Conservation (phyloP, 345 rosid genomes). For the Carallia brachiata region DNA sequence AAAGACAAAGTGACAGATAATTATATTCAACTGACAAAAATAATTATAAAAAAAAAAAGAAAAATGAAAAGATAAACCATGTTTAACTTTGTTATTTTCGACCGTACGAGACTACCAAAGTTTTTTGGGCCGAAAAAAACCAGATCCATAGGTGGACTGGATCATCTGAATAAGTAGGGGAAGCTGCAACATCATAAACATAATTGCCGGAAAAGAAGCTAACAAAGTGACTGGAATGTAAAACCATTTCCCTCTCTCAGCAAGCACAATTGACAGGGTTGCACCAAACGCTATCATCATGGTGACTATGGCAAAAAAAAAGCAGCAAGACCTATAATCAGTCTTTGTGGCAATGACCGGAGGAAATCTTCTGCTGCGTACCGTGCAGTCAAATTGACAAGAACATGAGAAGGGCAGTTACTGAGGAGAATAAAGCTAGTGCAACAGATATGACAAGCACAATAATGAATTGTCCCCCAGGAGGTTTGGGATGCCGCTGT, state of each 20-base stretch:
- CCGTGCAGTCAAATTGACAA: slow-evolving; percentile 8
- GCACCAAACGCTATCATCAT: slow-evolving; percentile 16
- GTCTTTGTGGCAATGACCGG: slow-evolving; percentile 3
- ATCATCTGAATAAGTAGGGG: neutral
- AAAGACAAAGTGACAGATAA: no score
- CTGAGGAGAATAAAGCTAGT: slow-evolving; percentile 7
- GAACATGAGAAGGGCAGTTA: slow-evolving; percentile 7
- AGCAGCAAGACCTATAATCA: slow-evolving; percentile 15
- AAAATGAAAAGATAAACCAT: no score
- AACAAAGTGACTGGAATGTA: slow-evolving; percentile 2
- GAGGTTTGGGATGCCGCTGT: neutral
- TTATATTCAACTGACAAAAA: no score
- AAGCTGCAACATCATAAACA: neutral
- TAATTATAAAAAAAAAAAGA: no score
- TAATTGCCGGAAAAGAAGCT: slow-evolving; percentile 3
- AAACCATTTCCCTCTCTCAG: neutral
- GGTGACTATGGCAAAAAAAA: slow-evolving; percentile 1
- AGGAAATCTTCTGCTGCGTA: slow-evolving; percentile 15
- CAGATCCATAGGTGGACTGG: neutral
- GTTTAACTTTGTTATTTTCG: no score
- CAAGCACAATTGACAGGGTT: neutral
- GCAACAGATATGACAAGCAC: slow-evolving; percentile 11
- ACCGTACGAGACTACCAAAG: no score
- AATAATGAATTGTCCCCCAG: neutral
- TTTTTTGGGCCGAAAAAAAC: neutral